A percentile compares a stretch with the other conserved stretches of the same genome.
phyloP scores from a whole-genome alignment of 257 asterid species.

The Paraleonurus japonicus region DNA sequence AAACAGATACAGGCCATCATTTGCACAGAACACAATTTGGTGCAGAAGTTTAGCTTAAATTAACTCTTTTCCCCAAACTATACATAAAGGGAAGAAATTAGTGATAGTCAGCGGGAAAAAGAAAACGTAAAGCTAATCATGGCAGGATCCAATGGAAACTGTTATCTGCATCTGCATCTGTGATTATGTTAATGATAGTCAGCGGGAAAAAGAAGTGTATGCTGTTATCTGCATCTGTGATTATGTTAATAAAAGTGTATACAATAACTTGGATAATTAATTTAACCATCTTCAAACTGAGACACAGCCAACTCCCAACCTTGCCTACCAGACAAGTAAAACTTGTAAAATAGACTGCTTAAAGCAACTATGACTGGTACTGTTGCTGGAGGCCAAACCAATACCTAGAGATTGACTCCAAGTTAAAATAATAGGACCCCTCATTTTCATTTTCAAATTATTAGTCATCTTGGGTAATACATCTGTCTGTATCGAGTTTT shows the following conservation, averaged over 20 bases:
- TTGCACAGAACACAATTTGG: constrained; percentile 4
- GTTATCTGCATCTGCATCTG: background rate
- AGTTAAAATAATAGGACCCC: background rate
- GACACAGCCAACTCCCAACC: background rate
- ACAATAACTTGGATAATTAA: background rate
- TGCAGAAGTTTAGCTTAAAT: background rate
- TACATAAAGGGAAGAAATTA: background rate
- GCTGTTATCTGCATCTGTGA: background rate
- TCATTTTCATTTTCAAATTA: background rate
- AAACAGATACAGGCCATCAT: constrained; percentile 1
- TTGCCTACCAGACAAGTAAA: background rate
- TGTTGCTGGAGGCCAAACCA: background rate
- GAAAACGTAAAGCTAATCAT: background rate
- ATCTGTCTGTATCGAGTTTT: background rate
- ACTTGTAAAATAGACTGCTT: background rate
- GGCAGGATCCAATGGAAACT: background rate
- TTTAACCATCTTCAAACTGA: background rate
- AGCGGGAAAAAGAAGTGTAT: too few relatives aligned
- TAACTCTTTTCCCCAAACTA: background rate
- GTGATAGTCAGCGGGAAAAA: background rate
- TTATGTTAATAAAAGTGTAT: background rate
- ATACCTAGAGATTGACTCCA: background rate
- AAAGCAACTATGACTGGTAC: background rate
- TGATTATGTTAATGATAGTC: too few relatives aligned
- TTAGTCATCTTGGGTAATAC: background rate